These are phyloP conservation scores for Poteriospumella lacustris DNA, from an alignment of 108 stramenopile genomes.

Conservation along the genomic window DNA sequence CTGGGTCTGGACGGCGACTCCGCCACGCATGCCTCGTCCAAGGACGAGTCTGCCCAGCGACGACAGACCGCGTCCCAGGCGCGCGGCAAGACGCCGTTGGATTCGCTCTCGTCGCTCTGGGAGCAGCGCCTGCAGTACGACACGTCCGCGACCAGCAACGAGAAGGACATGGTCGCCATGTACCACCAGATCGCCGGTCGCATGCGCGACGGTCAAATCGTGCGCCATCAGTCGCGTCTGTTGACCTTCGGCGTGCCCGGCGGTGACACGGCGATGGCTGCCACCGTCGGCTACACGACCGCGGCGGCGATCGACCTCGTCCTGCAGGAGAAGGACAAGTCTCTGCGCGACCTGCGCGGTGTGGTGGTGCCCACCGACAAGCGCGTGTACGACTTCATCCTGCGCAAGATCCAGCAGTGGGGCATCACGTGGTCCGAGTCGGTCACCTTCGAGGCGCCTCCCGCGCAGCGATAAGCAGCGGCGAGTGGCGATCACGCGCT, in stretches of 20 bases:
- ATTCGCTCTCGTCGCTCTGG: not conserved
- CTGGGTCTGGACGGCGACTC: slow-evolving; percentile 23
- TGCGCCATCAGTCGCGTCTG: not conserved
- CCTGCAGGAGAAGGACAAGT: slow-evolving; percentile 21
- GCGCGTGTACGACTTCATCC: not conserved
- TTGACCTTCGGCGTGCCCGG: slow-evolving; percentile 1
- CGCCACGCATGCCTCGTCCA: slow-evolving; percentile 34
- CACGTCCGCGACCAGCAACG: slow-evolving; percentile 21
- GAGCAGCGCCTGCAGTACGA: not conserved
- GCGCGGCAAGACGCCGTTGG: not conserved
- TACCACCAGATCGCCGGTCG: not conserved
- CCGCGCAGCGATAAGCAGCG: no score
- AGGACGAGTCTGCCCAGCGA: slow-evolving; percentile 19
- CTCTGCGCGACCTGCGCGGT: not conserved
- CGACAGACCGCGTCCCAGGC: not conserved
- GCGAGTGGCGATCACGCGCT: no score
- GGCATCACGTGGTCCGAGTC: slow-evolving; percentile 12
- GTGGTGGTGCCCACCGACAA: not conserved
- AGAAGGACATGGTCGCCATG: slow-evolving; percentile 28
- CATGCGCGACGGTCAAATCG: not conserved
- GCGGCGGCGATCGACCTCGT: slow-evolving; percentile 43
- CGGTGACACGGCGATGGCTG: slow-evolving; percentile 40
- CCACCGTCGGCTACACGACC: slow-evolving; percentile 40
- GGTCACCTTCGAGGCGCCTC: no score
- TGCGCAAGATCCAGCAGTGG: not conserved